Evolutionary conservation across 1,284 basidiomycete species (phyloP).

Genomic region (Tylopilus sp.): DNA sequence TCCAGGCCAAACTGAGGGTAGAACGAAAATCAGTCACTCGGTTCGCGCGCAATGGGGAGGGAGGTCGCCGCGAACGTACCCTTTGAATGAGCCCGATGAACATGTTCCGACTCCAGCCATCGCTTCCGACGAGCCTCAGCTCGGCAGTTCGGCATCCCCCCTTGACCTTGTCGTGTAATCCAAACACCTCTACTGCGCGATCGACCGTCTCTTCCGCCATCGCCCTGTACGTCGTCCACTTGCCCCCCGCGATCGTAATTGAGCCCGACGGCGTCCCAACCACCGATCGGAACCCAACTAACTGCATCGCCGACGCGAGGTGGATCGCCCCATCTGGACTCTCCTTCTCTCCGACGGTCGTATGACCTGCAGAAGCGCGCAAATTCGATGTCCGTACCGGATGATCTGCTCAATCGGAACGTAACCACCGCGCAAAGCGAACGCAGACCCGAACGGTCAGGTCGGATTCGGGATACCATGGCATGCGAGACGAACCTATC

Average conservation of each 20-base stretch:
- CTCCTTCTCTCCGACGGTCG: too few relatives aligned
- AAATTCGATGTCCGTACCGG: too few relatives aligned
- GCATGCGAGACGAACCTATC: too few relatives aligned
- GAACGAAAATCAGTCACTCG: conserved; percentile 1
- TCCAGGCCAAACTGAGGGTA: conserved; percentile 80
- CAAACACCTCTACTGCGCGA: conserved; percentile 79
- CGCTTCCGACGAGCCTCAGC: conserved; percentile 86
- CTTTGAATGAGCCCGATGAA: conserved; percentile 95
- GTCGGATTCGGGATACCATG: too few relatives aligned
- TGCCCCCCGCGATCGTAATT: conserved; percentile 94
- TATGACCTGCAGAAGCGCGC: too few relatives aligned
- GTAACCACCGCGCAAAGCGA: too few relatives aligned
- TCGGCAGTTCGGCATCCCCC: conserved; percentile 77
- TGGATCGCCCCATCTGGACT: too few relatives aligned
- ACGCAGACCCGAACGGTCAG: too few relatives aligned
- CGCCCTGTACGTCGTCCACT: conserved; percentile 97
- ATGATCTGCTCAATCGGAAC: too few relatives aligned
- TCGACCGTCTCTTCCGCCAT: conserved; percentile 98
- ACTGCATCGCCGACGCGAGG: too few relatives aligned
- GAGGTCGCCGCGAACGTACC: conserved; percentile 38
- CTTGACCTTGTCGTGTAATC: conserved; percentile 52
- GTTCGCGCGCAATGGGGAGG: not conserved
- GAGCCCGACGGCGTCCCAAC: conserved; percentile 77
- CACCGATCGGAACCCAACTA: too few relatives aligned
- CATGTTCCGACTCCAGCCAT: conserved; percentile 95